phyloP scores from a whole-genome alignment of 495 filamentous ascomycete genomes.

The Oidiodendron maius region DNA sequence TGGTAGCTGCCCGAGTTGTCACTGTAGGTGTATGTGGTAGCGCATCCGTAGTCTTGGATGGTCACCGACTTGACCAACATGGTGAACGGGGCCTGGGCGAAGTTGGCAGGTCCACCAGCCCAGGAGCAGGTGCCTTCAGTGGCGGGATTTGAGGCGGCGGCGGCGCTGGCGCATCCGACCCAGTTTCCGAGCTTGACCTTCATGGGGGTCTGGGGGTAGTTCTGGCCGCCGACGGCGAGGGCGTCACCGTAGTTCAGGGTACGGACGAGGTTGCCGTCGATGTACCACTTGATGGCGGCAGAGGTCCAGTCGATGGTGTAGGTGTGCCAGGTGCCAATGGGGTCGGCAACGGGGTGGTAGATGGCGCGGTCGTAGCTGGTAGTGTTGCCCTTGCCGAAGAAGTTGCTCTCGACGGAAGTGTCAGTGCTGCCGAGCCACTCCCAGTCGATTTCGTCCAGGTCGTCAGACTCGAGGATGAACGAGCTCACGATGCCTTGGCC shows the following conservation, averaged over 20 bases:
- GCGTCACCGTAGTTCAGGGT: slow-evolving; percentile 49
- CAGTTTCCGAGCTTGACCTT: slow-evolving; percentile 80
- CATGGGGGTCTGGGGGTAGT: slow-evolving; percentile 91
- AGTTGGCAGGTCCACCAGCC: slow-evolving; percentile 80
- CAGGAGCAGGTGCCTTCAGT: slow-evolving; percentile 74
- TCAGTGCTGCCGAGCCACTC: slow-evolving; percentile 67
- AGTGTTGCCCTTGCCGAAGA: slow-evolving; percentile 86
- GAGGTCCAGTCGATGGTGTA: slow-evolving; percentile 89
- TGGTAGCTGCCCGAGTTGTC: slow-evolving; percentile 71
- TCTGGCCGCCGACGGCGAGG: slow-evolving; percentile 50
- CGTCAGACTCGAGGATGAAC: slow-evolving; percentile 82
- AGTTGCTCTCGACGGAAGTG: slow-evolving; percentile 77
- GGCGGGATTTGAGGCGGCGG: slow-evolving; percentile 60
- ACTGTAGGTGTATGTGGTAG: slow-evolving; percentile 67
- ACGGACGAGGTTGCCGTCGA: slow-evolving; percentile 66
- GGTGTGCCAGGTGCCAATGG: slow-evolving; percentile 69
- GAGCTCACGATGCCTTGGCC: slow-evolving; percentile 75
- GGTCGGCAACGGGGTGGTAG: slow-evolving; percentile 56
- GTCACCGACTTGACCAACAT: slow-evolving; percentile 77
- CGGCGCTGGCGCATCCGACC: slow-evolving; percentile 28
- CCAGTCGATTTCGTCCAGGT: slow-evolving; percentile 93
- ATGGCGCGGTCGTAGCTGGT: slow-evolving; percentile 66
- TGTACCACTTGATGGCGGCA: slow-evolving; percentile 72
- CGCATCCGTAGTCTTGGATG: slow-evolving; percentile 87
- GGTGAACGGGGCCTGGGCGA: slow-evolving; percentile 69